phyloP scores from a whole-genome alignment of 352 stramenopile species.

The Phytopythium mirpurense region DNA sequence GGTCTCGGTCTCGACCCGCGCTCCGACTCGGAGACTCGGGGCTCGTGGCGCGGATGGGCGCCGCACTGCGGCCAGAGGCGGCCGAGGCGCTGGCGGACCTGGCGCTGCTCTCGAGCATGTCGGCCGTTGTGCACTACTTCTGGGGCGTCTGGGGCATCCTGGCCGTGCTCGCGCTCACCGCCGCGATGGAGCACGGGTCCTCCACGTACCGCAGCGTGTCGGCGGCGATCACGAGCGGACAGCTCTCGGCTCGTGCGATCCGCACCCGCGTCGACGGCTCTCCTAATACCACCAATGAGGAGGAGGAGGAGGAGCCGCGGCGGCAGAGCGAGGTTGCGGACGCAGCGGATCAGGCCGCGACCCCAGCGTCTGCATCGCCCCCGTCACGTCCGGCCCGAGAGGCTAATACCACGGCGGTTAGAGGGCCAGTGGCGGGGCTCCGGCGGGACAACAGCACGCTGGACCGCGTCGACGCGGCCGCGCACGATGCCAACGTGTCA shows the following conservation, averaged over 20 bases:
- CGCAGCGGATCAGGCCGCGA: no score
- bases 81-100: conserved; percentile 50
- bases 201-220: background rate
- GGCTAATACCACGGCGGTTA: no score
- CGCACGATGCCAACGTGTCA: conserved; percentile 7
- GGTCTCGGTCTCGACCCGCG: no score
- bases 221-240: background rate
- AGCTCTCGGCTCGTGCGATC: background rate
- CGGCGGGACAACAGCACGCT: no score
- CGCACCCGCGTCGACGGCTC: no score
- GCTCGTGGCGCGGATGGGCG: background rate
- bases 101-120: conserved; percentile 45
- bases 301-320: no score
- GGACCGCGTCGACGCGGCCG: no score
- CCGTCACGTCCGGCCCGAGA: no score
- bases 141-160: conserved; percentile 48
- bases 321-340: background rate
- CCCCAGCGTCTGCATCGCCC: no score
- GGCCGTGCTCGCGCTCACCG: conserved; percentile 29
- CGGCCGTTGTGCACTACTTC: conserved; percentile 62
- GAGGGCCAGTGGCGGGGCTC: no score
- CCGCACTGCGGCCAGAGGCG: no score
- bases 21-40: background rate
- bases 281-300: no score
- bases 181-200: conserved; percentile 33